Conservation (phyloP, 495 filamentous ascomycete species). For the Trichoderma reesei region DNA sequence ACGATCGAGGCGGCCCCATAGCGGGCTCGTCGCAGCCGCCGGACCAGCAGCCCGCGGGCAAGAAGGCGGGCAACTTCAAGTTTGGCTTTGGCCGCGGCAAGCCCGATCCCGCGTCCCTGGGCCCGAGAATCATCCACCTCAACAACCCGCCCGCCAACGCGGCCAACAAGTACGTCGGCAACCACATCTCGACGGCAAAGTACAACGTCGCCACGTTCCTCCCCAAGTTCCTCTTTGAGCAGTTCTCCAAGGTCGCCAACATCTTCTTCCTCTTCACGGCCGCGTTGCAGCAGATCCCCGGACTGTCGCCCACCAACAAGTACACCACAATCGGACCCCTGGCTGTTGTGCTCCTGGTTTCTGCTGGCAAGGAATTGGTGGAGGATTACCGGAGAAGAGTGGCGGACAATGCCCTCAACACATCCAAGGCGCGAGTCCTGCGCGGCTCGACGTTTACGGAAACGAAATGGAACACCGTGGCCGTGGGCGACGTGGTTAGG, state of each 20-base stretch:
- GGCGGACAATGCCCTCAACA: constrained; percentile 81
- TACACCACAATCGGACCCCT: constrained; percentile 96
- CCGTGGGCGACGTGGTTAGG: constrained; percentile 87
- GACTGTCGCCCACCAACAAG: constrained; percentile 84
- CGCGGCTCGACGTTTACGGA: constrained; percentile 78
- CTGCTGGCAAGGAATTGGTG: constrained; percentile 86
- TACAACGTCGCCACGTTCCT: constrained; percentile 95
- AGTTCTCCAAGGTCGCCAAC: constrained; percentile 99
- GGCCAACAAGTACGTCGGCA: constrained; percentile 81
- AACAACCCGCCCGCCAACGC: constrained; percentile 96
- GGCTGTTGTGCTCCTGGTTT: constrained; percentile 79
- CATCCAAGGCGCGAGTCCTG: constrained; percentile 75
- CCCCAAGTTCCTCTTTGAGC: constrained; percentile 96
- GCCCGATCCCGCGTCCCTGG: constrained; percentile 78
- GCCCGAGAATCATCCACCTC: constrained; percentile 87
- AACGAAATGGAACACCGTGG: constrained; percentile 85
- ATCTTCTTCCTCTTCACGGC: constrained; percentile 99
- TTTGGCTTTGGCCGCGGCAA: constrained; percentile 88
- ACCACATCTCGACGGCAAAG: constrained; percentile 95
- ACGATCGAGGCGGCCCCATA: background rate
- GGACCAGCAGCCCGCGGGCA: constrained; percentile 28
- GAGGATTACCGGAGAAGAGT: constrained; percentile 88
- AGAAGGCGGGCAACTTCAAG: constrained; percentile 70
- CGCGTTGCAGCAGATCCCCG: constrained; percentile 87
- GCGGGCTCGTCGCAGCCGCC: constrained; percentile 14